Percentiles rank a stretch among this genome's conserved stretches.
Conservation (phyloP, 108 stramenopile species). For the Chaetoceros tenuissimus region DNA sequence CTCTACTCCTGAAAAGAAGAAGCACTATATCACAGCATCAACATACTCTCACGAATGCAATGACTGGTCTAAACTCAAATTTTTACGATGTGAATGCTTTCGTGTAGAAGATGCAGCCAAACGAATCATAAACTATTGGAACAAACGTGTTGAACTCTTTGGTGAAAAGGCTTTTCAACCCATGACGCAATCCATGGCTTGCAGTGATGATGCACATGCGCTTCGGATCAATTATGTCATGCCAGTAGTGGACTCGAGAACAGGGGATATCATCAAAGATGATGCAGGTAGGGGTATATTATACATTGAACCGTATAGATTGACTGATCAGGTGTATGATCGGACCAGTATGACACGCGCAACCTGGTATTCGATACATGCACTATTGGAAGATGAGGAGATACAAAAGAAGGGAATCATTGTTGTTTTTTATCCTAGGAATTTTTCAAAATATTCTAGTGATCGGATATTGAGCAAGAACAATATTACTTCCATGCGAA, state of each 20-base stretch:
- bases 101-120: slow-evolving; percentile 21
- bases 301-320: slow-evolving; percentile 33
- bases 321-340: slow-evolving; percentile 27
- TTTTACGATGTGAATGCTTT: slow-evolving; percentile 55
- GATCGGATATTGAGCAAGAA: slow-evolving; percentile 28
- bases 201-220: slow-evolving; percentile 6
- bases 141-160: slow-evolving; percentile 21
- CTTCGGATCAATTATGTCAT: not conserved
- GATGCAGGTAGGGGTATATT: slow-evolving; percentile 28
- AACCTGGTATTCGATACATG: slow-evolving; percentile 41
- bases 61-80: slow-evolving; percentile 34
- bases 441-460: slow-evolving; percentile 22
- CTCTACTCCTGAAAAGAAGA: slow-evolving; percentile 8
- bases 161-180: slow-evolving; percentile 1
- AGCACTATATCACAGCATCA: slow-evolving; percentile 19
- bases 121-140: slow-evolving; percentile 18
- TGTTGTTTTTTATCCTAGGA: slow-evolving; percentile 16
- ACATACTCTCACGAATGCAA: slow-evolving; percentile 25
- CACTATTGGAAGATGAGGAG: slow-evolving; percentile 25
- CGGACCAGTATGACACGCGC: slow-evolving; percentile 30
- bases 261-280: slow-evolving; percentile 20
- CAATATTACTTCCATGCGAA: slow-evolving; percentile 24
- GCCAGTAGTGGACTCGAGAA: slow-evolving; percentile 16
- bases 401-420: slow-evolving; percentile 39
- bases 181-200: slow-evolving; percentile 12